These are phyloP conservation scores for Tetrahymena thermophila DNA, from an alignment of 73 alveolate species.

Conservation along the genomic window DNA sequence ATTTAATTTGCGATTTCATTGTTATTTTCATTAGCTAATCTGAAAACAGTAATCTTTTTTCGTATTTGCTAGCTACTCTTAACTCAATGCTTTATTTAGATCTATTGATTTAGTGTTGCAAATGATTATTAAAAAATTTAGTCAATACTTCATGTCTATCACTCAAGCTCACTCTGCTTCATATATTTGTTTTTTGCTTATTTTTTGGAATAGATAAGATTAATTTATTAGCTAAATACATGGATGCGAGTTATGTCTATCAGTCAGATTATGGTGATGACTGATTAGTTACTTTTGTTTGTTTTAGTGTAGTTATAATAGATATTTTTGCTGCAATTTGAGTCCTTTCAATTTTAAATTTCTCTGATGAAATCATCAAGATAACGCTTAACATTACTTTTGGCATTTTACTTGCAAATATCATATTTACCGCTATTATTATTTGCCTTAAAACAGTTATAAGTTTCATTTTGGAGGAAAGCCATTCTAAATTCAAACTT, in stretches of 20 bases:
- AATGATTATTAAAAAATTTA: neutral
- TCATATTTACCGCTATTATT: neutral
- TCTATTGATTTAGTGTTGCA: neutral
- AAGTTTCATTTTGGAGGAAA: neutral
- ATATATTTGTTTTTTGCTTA: neutral
- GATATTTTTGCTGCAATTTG: neutral
- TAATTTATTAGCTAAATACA: neutral
- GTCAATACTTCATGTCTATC: neutral
- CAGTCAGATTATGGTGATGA: neutral
- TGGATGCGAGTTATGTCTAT: neutral
- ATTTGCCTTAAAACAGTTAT: neutral
- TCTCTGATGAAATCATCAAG: neutral
- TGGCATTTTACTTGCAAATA: neutral
- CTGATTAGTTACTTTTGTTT: neutral
- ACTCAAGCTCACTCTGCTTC: constrained; percentile 1
- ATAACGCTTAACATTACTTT: neutral
- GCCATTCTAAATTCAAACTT: neutral
- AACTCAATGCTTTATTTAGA: neutral
- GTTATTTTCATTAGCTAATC: neutral
- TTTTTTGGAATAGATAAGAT: neutral
- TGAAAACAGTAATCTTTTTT: neutral
- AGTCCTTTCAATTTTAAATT: neutral
- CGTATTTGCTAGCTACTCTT: neutral
- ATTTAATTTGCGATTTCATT: neutral
- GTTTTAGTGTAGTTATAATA: neutral